Conservation (phyloP, 2,329 filamentous ascomycete species). For the Paracorniculantispora psalliotae region DNA sequence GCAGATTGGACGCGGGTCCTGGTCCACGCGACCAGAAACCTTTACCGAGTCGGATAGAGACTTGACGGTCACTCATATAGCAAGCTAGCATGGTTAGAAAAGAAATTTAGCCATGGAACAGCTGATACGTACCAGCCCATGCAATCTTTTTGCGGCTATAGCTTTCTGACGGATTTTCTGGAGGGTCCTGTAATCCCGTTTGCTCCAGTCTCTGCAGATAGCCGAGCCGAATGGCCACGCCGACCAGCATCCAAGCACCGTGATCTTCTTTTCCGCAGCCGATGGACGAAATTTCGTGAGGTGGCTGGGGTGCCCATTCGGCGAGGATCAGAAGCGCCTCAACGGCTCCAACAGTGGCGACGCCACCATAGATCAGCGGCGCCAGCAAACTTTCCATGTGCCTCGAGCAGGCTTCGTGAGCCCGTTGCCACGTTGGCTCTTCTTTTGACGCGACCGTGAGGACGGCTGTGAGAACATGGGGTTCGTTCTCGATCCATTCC, state of each 20-base stretch:
- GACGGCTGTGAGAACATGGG: constrained; percentile 64
- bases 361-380: constrained; percentile 59
- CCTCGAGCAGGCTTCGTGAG: constrained; percentile 61
- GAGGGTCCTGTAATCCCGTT: constrained; percentile 59
- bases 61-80: constrained; percentile 62
- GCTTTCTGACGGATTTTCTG: constrained; percentile 52
- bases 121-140: constrained; percentile 49
- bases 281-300: constrained; percentile 56
- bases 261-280: constrained; percentile 69
- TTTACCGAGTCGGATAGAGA: constrained; percentile 66
- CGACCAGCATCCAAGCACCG: constrained; percentile 73
- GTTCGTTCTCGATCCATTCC: constrained; percentile 55
- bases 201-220: constrained; percentile 67
- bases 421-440: constrained; percentile 55
- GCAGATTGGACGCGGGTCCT: constrained; percentile 59
- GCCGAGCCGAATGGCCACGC: constrained; percentile 62
- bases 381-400: constrained; percentile 68
- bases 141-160: constrained; percentile 61
- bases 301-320: constrained; percentile 67
- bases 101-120: neutral
- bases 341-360: constrained; percentile 65
- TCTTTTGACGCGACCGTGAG: constrained; percentile 69
- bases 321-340: constrained; percentile 65
- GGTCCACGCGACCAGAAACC: constrained; percentile 71
- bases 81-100: constrained; percentile 35